Conservation (phyloP, 73 alveolate species). For the Effrenium voratum region DNA sequence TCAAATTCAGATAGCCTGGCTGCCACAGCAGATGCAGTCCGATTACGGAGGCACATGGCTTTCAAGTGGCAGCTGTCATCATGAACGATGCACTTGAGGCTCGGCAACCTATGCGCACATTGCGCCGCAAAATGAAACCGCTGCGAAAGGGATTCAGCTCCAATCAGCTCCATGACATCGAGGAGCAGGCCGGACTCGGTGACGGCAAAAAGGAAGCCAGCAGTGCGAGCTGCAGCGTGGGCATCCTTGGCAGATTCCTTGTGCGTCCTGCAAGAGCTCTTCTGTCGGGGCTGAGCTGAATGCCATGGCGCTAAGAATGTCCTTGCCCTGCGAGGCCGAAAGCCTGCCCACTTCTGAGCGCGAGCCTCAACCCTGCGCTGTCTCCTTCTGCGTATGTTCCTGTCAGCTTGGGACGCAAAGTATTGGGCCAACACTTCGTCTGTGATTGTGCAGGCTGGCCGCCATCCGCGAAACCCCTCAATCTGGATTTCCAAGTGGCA, state of each 20-base stretch:
- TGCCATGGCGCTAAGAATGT: background rate
- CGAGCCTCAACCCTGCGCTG: background rate
- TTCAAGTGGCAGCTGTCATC: background rate
- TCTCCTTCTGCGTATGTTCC: too few relatives aligned
- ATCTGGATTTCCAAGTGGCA: background rate
- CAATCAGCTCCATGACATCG: background rate
- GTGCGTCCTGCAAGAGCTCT: background rate
- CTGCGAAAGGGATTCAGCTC: background rate
- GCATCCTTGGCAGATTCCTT: background rate
- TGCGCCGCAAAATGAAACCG: background rate
- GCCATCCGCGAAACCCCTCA: background rate
- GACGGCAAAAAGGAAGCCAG: background rate
- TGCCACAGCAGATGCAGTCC: background rate
- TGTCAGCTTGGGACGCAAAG: too few relatives aligned
- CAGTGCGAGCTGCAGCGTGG: background rate
- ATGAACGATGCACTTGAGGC: background rate
- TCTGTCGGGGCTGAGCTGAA: background rate
- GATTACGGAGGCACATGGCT: background rate
- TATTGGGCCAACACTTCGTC: background rate
- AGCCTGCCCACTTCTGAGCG: background rate
- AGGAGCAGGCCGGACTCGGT: too few relatives aligned
- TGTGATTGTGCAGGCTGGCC: background rate
- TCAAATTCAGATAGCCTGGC: background rate
- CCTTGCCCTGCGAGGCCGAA: background rate
- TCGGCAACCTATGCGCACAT: background rate